phyloP scores from a whole-genome alignment of 2,329 filamentous ascomycete species.

The Penicillium oxalicum region DNA sequence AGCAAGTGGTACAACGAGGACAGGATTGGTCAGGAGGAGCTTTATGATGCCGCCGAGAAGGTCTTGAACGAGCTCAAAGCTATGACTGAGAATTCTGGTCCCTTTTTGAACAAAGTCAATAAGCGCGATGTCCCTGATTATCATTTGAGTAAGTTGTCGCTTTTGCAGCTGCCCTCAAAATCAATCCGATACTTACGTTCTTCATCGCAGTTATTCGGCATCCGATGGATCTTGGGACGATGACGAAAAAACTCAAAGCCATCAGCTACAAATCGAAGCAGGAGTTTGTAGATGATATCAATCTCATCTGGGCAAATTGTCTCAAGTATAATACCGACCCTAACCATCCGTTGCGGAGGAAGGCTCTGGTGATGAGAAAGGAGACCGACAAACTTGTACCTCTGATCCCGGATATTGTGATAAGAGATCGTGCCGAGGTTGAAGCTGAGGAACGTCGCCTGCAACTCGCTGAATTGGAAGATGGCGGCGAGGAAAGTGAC shows the following conservation, averaged over 20 bases:
- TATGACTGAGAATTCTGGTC: constrained; percentile 94
- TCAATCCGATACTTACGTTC: constrained; percentile 17
- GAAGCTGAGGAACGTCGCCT: constrained; percentile 78
- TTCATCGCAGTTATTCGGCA: constrained; percentile 70
- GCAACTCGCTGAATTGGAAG: constrained; percentile 68
- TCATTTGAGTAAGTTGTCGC: constrained; percentile 63
- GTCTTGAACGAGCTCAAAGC: constrained; percentile 95
- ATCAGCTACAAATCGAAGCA: constrained; percentile 79
- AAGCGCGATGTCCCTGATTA: constrained; percentile 97
- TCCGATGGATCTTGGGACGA: constrained; percentile 94
- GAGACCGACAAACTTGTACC: constrained; percentile 96
- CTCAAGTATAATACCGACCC: constrained; percentile 91
- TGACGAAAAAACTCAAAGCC: constrained; percentile 94
- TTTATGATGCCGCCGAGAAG: constrained; percentile 95
- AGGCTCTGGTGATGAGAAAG: constrained; percentile 93
- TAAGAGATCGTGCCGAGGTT: constrained; percentile 86
- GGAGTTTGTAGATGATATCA: constrained; percentile 89
- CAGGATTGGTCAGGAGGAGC: constrained; percentile 92
- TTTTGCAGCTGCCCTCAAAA: neutral
- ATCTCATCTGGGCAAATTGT: constrained; percentile 96
- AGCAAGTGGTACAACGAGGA: constrained; percentile 99
- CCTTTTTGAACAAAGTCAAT: constrained; percentile 88
- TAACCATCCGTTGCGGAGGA: constrained; percentile 78
- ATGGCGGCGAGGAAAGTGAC: constrained; percentile 83
- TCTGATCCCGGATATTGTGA: constrained; percentile 85